Evolutionary conservation across 2,329 filamentous ascomycete genomes (phyloP).

Genomic region (Aspergillus puulaauensis): DNA sequence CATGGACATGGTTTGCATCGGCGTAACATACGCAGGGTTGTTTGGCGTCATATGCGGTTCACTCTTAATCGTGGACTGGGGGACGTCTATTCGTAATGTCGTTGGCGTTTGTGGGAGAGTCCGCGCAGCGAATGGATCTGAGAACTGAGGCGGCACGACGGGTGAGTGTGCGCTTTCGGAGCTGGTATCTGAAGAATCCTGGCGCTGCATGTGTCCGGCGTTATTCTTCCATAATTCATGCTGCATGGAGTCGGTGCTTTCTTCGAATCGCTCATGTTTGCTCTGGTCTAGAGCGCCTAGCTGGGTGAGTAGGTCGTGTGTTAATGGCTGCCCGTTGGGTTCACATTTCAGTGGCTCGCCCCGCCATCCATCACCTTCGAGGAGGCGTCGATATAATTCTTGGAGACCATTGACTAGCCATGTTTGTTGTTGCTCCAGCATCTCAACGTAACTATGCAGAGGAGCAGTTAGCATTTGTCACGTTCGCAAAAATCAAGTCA

Average conservation of each 20-base stretch:
- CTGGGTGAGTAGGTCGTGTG: constrained; percentile 62
- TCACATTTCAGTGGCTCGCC: constrained; percentile 53
- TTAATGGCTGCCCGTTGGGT: constrained; percentile 57
- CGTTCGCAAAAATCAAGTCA: constrained; percentile 1
- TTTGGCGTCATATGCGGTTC: constrained; percentile 24
- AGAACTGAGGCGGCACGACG: constrained; percentile 28
- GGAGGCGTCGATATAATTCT: constrained; percentile 57
- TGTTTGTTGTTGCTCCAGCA: constrained; percentile 65
- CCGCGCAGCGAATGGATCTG: constrained; percentile 28
- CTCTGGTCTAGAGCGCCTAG: constrained; percentile 57
- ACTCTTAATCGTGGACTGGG: constrained; percentile 24
- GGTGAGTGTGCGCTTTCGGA: constrained; percentile 56
- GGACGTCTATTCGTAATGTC: constrained; percentile 25
- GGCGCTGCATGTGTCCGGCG: constrained; percentile 52
- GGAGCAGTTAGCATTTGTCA: neutral
- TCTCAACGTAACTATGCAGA: constrained; percentile 58
- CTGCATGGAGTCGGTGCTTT: constrained; percentile 57
- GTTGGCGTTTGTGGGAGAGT: constrained; percentile 43
- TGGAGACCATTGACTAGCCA: constrained; percentile 62
- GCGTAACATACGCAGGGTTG: constrained; percentile 23
- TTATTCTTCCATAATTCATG: constrained; percentile 54
- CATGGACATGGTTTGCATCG: constrained; percentile 31
- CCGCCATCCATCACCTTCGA: constrained; percentile 56
- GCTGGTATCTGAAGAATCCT: constrained; percentile 57
- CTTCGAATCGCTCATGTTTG: constrained; percentile 58